phyloP scores from a whole-genome alignment of 495 filamentous ascomycete species.

The Aspergillus cavernicola region DNA sequence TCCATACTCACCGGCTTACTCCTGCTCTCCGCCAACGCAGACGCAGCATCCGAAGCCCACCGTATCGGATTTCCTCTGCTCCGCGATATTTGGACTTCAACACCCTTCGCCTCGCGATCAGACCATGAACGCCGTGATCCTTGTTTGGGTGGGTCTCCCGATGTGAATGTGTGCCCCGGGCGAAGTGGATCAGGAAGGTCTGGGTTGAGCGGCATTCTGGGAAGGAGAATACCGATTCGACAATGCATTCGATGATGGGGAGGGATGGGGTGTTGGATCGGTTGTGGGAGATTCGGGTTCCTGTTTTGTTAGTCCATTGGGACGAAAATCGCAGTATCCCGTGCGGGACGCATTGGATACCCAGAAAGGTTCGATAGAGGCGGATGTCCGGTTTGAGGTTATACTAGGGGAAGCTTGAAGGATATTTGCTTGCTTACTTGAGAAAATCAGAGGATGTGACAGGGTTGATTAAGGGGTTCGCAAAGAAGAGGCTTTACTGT shows the following conservation, averaged over 20 bases:
- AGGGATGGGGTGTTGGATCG: neutral
- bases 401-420: neutral
- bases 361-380: neutral
- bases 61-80: neutral
- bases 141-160: neutral
- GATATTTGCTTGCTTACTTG: neutral
- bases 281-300: neutral
- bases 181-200: neutral
- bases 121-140: neutral
- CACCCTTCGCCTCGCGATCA: neutral
- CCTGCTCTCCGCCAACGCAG: neutral
- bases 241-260: neutral
- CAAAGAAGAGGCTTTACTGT: neutral
- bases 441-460: neutral
- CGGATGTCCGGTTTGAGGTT: neutral
- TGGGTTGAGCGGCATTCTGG: constrained; percentile 2
- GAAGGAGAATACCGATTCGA: neutral
- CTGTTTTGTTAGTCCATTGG: neutral
- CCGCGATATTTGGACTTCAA: neutral
- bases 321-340: neutral
- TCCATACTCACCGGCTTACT: neutral
- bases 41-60: neutral
- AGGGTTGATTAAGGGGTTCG: neutral
- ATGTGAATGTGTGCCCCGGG: neutral
- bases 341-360: neutral